phyloP scores from a whole-genome alignment of 2,329 filamentous ascomycete genomes.

The Colletotrichum kahawae region DNA sequence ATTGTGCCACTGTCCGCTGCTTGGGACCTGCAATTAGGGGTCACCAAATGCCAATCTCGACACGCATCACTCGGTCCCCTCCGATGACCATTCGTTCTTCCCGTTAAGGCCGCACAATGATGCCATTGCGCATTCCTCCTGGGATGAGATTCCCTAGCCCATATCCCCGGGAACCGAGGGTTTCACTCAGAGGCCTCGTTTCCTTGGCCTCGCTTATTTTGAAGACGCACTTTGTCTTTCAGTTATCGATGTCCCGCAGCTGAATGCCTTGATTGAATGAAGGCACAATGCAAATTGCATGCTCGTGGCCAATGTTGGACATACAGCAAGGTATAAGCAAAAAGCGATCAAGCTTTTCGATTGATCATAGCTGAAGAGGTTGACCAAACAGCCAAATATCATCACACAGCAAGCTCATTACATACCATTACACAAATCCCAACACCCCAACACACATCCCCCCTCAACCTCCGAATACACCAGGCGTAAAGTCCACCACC shows the following conservation, averaged over 20 bases:
- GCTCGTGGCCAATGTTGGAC: neutral
- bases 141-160: neutral
- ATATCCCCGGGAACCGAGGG: neutral
- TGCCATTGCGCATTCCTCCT: neutral
- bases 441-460: neutral
- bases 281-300: neutral
- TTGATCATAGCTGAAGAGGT: neutral
- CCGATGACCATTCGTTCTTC: neutral
- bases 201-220: neutral
- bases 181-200: neutral
- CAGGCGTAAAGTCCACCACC: slow-evolving; percentile 65
- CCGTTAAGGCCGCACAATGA: neutral
- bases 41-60: neutral
- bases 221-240: too few species aligned
- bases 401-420: neutral
- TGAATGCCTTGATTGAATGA: neutral
- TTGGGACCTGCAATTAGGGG: neutral
- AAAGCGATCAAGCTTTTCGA: neutral
- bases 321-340: neutral
- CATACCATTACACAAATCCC: neutral
- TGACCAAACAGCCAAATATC: neutral
- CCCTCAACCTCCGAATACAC: slow-evolving; percentile 33
- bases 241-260: neutral
- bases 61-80: neutral
- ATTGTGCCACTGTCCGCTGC: neutral